Base-by-base conservation (phyloP, 306 rosid species). In the Fragaria ananassa region DNA sequence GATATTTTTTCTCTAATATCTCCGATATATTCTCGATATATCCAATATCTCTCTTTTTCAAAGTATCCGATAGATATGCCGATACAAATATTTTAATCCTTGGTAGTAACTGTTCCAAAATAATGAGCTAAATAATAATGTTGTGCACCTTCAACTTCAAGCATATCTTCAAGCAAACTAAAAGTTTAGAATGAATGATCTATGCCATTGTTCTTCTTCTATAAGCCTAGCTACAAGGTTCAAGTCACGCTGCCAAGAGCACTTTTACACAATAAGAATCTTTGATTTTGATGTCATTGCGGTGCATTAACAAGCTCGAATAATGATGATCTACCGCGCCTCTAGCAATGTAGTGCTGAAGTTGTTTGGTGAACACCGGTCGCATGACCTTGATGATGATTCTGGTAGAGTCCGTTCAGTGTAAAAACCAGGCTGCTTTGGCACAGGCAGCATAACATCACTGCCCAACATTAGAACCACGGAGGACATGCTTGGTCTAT, bases 341-440 rank as follows among this genome's bases (percentile, higher is more conserved):
- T 72, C 66, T 54, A 72, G 8, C n/a, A 12, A 21, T 1, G 37
- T 13, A 0, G 0, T 35, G 76, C 76, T 72, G 39, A 37, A n/a
- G 25, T 8, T 37, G 14, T 37, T 54, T 9, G 10, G 49, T 23
- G 76, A 72, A 37, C 14, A 37, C 1, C 0, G 65, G n/a, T 63
- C 44, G 8, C 3, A 1, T 10, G 1, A n/a, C 39, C 65, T 72
- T 53, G 23, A 37, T 12, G 51, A 6, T 37, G 51, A 53, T 72
- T 17, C 74, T 4, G 35, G 11, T 11, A 47, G 15, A 49, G 29
- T 63, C 10, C 57, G 65, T 10, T 10, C 25, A 13, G 44, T 29
- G 75, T 44, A 63, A 42, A 81, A 81, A 18, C 76, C 84, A 13
- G 80, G 80, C n/a, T 50, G 61, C 10, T 64, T 62, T 4, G 84